Percentiles rank a stretch among this genome's conserved stretches.
Evolutionary conservation across 345 rosid genomes (phyloP).

Genomic region (Kernera saxatilis): DNA sequence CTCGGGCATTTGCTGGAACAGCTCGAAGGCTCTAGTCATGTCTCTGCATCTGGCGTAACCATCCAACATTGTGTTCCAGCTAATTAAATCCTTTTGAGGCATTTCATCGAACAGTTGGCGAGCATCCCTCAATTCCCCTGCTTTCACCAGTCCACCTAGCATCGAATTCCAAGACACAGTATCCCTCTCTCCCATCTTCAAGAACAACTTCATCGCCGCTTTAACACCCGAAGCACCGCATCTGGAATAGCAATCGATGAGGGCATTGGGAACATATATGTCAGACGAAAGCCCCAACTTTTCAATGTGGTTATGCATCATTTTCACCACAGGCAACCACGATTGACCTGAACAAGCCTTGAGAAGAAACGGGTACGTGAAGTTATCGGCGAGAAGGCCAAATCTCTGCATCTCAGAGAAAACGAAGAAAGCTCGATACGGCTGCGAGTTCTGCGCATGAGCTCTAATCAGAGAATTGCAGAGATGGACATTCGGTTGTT

Average conservation of each 20-base stretch:
- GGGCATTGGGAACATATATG: conserved; percentile 76
- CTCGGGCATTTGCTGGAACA: conserved; percentile 67
- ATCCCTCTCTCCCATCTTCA: conserved; percentile 50
- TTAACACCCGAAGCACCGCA: conserved; percentile 61
- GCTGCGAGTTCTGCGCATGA: conserved; percentile 45
- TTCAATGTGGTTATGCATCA: conserved; percentile 64
- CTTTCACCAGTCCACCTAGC: conserved; percentile 55
- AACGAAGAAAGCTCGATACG: conserved; percentile 48
- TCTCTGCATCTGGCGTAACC: conserved; percentile 69
- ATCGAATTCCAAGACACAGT: conserved; percentile 82
- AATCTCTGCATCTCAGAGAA: conserved; percentile 56
- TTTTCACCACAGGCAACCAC: conserved; percentile 55
- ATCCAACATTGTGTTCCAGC: conserved; percentile 85
- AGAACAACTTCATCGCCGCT: conserved; percentile 61
- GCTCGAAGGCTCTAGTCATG: conserved; percentile 55
- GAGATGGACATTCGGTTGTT: conserved; percentile 49
- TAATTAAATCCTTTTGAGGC: conserved; percentile 61
- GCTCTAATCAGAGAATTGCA: conserved; percentile 73
- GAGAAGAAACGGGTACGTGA: conserved; percentile 74
- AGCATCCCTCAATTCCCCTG: conserved; percentile 52
- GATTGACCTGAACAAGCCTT: conserved; percentile 52
- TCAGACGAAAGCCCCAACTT: conserved; percentile 66
- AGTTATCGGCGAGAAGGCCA: conserved; percentile 64
- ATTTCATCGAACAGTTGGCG: conserved; percentile 67
- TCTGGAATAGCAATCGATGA: conserved; percentile 70